Percentiles rank a stretch among this genome's conserved stretches.
These are phyloP conservation scores for Populus davidiana DNA, from an alignment of 345 rosid genomes.

Conservation along the genomic window DNA sequence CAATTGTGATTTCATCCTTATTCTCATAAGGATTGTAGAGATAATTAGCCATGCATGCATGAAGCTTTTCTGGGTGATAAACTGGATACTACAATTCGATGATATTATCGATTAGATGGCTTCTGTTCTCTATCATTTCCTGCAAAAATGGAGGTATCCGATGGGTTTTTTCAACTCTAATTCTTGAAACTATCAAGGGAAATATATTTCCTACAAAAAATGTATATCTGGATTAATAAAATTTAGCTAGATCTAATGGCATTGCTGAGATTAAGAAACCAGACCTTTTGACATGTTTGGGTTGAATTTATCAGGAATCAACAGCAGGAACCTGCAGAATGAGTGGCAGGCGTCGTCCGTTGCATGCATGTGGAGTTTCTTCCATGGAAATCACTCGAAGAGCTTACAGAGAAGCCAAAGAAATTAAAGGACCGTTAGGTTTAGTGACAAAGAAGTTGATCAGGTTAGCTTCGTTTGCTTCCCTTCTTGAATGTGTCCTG, in stretches of 20 bases:
- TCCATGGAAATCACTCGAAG: constrained; percentile 32
- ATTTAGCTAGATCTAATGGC: not conserved
- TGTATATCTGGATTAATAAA: no score
- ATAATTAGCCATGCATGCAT: not conserved
- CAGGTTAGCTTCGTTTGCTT: constrained; percentile 15
- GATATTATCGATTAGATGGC: not conserved
- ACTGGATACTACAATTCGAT: not conserved
- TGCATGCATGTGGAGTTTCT: constrained; percentile 51
- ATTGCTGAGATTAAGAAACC: not conserved
- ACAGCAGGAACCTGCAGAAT: constrained; percentile 5
- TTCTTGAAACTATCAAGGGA: no score
- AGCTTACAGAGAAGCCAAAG: constrained; percentile 35
- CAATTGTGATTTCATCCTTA: not conserved
- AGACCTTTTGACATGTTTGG: not conserved
- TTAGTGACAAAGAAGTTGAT: constrained; percentile 21
- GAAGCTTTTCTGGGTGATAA: no score
- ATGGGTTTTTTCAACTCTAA: not conserved
- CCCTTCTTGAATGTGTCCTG: constrained; percentile 24
- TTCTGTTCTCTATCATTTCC: not conserved
- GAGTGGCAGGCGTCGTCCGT: constrained; percentile 46
- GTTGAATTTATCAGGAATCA: constrained; percentile 18
- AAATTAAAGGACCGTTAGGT: constrained; percentile 34
- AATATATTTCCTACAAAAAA: no score
- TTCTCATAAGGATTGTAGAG: not conserved
- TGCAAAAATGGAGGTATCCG: not conserved